Conservation (phyloP, 2,329 filamentous ascomycete genomes). For the Daldinia sp. region DNA sequence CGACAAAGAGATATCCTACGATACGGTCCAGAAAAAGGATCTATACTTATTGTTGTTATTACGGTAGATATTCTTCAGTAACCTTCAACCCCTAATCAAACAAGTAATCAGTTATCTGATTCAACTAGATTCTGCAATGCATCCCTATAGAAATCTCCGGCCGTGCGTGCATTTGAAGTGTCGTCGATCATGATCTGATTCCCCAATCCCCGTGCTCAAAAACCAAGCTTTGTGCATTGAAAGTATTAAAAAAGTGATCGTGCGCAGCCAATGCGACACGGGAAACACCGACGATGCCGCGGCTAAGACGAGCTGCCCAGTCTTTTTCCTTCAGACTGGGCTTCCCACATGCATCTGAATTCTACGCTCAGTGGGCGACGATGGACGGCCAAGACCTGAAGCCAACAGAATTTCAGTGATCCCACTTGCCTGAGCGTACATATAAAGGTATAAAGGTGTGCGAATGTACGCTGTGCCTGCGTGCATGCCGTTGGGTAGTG, state of each 20-base stretch:
- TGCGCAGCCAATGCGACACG: neutral
- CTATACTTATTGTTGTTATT: too few relatives aligned
- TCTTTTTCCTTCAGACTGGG: constrained; percentile 23
- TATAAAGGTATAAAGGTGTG: constrained; percentile 8
- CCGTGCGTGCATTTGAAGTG: constrained; percentile 21
- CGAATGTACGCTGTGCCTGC: constrained; percentile 6
- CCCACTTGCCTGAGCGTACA: constrained; percentile 31
- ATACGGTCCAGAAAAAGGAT: too few relatives aligned
- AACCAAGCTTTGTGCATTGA: constrained; percentile 7
- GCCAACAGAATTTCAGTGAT: constrained; percentile 10
- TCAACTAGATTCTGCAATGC: constrained; percentile 5
- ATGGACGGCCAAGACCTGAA: constrained; percentile 22
- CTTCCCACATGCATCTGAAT: constrained; percentile 8
- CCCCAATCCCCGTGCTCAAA: constrained; percentile 8
- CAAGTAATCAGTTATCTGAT: constrained; percentile 12
- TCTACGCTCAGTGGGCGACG: constrained; percentile 10
- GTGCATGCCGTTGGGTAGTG: constrained; percentile 12
- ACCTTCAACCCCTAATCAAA: too few relatives aligned
- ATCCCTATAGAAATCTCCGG: constrained; percentile 25
- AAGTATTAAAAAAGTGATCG: constrained; percentile 16
- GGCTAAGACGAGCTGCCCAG: constrained; percentile 2
- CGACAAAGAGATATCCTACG: neutral
- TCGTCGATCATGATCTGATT: constrained; percentile 34
- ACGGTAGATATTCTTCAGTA: too few relatives aligned
- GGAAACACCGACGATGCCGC: constrained; percentile 18